Evolutionary conservation across 192 early-diverging fungal species (phyloP).

Genomic region (Ambispora gerdemannii): DNA sequence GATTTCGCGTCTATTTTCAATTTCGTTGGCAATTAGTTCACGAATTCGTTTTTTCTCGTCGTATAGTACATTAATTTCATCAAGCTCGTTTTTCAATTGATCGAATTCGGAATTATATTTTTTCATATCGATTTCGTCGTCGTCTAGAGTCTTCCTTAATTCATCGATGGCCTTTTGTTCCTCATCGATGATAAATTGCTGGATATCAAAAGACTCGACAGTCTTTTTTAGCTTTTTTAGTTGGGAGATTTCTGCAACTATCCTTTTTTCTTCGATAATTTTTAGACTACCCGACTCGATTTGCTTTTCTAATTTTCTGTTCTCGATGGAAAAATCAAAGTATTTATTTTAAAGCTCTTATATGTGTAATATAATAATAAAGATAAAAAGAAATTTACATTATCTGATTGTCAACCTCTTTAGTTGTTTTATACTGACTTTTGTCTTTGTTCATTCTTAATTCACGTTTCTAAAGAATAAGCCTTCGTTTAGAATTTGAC

Average conservation of each 20-base stretch:
- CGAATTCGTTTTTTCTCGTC: slow-evolving; percentile 70
- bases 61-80: slow-evolving; percentile 61
- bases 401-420: slow-evolving; percentile 77
- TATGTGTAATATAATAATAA: background rate
- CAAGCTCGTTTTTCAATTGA: slow-evolving; percentile 69
- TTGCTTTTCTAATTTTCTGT: slow-evolving; percentile 69
- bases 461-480: slow-evolving; percentile 57
- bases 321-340: slow-evolving; percentile 7
- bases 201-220: slow-evolving; percentile 59
- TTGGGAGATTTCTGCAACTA: slow-evolving; percentile 76
- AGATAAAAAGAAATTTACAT: slow-evolving; percentile 42
- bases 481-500: background rate
- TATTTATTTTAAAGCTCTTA: background rate
- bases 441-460: slow-evolving; percentile 73
- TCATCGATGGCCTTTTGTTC: slow-evolving; percentile 59
- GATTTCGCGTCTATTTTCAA: slow-evolving; percentile 67
- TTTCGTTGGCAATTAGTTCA: slow-evolving; percentile 67
- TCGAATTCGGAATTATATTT: slow-evolving; percentile 68
- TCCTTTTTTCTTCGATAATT: slow-evolving; percentile 85
- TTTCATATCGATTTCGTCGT: slow-evolving; percentile 57
- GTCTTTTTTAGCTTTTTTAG: slow-evolving; percentile 74
- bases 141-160: slow-evolving; percentile 66
- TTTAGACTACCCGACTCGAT: slow-evolving; percentile 73
- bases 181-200: slow-evolving; percentile 54
- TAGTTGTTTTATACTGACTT: slow-evolving; percentile 73